phyloP scores from a whole-genome alignment of 768 basidiomycete species.

The Fistulinella prunicolor region DNA sequence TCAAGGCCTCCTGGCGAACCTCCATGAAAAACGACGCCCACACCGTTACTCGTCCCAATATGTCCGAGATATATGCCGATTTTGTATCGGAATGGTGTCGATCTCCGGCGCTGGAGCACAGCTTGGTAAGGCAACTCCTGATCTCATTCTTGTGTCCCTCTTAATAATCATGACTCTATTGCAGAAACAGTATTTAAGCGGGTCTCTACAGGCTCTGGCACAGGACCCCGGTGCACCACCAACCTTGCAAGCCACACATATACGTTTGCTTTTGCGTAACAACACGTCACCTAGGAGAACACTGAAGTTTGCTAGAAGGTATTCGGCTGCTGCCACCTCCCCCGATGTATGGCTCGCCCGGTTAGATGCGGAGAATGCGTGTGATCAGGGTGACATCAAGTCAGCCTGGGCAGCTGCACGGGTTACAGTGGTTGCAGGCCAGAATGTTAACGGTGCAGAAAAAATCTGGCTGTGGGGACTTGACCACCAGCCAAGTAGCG shows the following conservation, averaged over 20 bases:
- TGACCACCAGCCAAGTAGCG: constrained; percentile 17
- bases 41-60: constrained; percentile 28
- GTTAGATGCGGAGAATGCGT: constrained; percentile 42
- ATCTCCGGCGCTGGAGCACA: constrained; percentile 26
- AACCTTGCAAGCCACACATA: constrained; percentile 35
- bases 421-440: constrained; percentile 25
- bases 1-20: constrained; percentile 26
- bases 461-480: constrained; percentile 59
- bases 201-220: constrained; percentile 40
- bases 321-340: constrained; percentile 40
- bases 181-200: constrained; percentile 56
- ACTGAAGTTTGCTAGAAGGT: constrained; percentile 42
- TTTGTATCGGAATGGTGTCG: constrained; percentile 51
- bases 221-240: constrained; percentile 19
- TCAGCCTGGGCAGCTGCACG: constrained; percentile 48
- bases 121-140: constrained; percentile 28
- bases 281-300: constrained; percentile 32
- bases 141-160: background rate
- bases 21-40: constrained; percentile 10
- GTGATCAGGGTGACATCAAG: constrained; percentile 23
- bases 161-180: constrained; percentile 1
- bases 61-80: constrained; percentile 35
- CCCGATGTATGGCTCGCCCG: constrained; percentile 53
- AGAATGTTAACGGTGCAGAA: constrained; percentile 26
- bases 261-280: constrained; percentile 33